These are phyloP conservation scores for Syzygium jambos DNA, from an alignment of 345 rosid species.

Conservation along the genomic window DNA sequence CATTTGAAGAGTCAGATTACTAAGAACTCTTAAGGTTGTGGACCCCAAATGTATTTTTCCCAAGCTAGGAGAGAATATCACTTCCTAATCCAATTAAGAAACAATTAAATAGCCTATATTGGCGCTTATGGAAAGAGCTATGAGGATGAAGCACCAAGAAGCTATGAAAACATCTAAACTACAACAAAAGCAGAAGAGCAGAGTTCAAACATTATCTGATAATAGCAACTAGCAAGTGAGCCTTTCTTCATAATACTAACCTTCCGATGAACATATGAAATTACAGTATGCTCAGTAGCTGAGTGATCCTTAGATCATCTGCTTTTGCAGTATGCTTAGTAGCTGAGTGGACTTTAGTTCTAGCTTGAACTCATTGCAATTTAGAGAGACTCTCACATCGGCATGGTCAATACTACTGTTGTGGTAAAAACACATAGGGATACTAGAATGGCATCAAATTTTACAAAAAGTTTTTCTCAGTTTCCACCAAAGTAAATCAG, in stretches of 20 bases:
- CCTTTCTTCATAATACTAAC: background rate
- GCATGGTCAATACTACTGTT: background rate
- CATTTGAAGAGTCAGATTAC: background rate
- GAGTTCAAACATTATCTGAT: background rate
- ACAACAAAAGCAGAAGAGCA: background rate
- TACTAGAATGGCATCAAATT: background rate
- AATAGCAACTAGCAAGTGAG: background rate
- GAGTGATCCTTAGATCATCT: background rate
- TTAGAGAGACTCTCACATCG: fast-evolving
- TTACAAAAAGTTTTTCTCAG: fast-evolving
- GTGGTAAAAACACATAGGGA: background rate
- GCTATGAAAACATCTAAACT: background rate
- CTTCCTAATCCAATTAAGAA: background rate
- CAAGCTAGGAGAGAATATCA: background rate
- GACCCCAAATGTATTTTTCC: background rate
- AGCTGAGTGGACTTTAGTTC: background rate
- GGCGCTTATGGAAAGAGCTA: background rate
- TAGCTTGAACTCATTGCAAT: background rate
- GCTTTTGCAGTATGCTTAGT: background rate
- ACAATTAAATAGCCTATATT: too few relatives aligned
- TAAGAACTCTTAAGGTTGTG: background rate
- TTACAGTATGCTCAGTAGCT: too few relatives aligned
- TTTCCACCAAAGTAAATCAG: background rate
- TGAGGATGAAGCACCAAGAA: background rate
- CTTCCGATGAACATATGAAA: background rate